These are phyloP conservation scores for Persicaria tinctoria DNA, from an alignment of 148 eudicot species.

Conservation along the genomic window DNA sequence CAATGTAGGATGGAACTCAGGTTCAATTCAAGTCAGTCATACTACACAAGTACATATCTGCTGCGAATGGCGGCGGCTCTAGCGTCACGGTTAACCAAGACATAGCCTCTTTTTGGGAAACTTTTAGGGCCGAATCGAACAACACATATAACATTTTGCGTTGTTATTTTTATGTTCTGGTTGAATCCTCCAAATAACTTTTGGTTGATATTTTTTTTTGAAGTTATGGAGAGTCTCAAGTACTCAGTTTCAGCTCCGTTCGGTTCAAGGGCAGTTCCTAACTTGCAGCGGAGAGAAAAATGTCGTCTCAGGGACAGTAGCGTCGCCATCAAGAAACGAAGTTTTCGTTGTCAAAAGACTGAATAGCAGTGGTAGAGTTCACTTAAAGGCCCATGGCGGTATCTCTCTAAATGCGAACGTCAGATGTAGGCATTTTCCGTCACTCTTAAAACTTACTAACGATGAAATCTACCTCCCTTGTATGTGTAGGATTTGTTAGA, in stretches of 20 bases:
- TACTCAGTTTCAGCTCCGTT: constrained; percentile 50
- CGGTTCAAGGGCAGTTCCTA: constrained; percentile 51
- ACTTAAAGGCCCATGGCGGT: constrained; percentile 43
- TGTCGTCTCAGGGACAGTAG: constrained; percentile 41
- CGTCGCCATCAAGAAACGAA: constrained; percentile 35
- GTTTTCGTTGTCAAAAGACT: constrained; percentile 57
- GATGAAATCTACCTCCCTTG: neutral
- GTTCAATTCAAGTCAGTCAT: constrained; percentile 65
- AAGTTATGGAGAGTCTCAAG: constrained; percentile 77
- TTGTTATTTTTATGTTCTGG: neutral
- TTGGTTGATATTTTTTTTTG: constrained; percentile 1
- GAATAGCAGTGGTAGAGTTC: constrained; percentile 37
- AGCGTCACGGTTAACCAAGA: constrained; percentile 46
- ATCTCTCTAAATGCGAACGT: constrained; percentile 48
- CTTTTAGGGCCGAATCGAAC: constrained; percentile 44
- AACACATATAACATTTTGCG: neutral
- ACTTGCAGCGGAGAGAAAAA: constrained; percentile 41
- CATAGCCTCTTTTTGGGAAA: constrained; percentile 62
- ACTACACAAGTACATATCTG: constrained; percentile 49
- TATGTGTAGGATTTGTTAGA: constrained; percentile 43
- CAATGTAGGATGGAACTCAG: constrained; percentile 66
- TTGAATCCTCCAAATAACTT: neutral
- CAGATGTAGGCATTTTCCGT: neutral
- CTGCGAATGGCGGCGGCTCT: constrained; percentile 68
- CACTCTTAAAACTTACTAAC: neutral